phyloP scores from a whole-genome alignment of 139 green algal genomes.

The Ulvella scutata region DNA sequence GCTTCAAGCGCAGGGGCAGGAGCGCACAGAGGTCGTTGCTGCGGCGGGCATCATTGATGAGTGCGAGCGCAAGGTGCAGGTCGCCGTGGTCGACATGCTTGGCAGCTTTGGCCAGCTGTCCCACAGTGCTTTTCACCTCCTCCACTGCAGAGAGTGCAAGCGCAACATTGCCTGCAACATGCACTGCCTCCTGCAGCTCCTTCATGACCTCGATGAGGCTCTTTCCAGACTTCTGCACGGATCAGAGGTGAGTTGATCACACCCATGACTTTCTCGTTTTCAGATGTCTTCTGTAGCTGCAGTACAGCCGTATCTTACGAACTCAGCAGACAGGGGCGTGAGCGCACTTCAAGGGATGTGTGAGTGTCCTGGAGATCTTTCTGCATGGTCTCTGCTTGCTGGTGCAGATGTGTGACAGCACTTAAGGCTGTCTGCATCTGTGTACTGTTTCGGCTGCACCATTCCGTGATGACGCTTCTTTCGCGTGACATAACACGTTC shows the following conservation, averaged over 20 bases:
- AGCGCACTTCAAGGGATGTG: not conserved
- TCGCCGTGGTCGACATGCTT: not conserved
- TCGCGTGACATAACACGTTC: not conserved
- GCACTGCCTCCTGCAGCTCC: not conserved
- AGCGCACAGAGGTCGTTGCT: not conserved
- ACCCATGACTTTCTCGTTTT: not conserved
- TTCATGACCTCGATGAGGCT: not conserved
- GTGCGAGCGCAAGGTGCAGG: not conserved
- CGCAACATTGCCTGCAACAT: not conserved
- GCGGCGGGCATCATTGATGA: not conserved
- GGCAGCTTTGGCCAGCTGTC: not conserved
- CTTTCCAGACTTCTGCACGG: not conserved
- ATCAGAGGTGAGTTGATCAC: too few species aligned
- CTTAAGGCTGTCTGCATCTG: not conserved
- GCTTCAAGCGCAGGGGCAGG: too few species aligned
- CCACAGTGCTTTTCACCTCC: not conserved
- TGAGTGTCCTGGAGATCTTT: not conserved
- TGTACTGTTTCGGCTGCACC: not conserved
- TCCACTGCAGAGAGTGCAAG: not conserved
- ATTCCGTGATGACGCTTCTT: not conserved
- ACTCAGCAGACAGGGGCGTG: too few species aligned
- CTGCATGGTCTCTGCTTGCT: not conserved
- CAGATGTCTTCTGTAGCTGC: too few species aligned
- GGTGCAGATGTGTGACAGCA: not conserved
- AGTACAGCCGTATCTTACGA: too few species aligned